Conservation (phyloP, 2,329 filamentous ascomycete species). For the Hypoxylon sp. region DNA sequence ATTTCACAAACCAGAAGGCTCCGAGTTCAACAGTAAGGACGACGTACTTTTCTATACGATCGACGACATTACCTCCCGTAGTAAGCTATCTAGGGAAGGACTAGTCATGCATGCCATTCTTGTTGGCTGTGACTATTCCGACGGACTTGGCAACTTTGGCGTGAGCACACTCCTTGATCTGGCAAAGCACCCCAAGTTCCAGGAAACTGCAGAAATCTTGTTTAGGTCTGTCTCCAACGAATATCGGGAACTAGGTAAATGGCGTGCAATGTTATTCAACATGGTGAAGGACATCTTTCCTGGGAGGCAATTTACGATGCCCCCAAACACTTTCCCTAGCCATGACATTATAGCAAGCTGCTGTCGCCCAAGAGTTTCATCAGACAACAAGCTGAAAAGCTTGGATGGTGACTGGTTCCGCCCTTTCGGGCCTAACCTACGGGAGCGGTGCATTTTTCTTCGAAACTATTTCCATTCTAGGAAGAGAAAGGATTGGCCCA, state of each 20-base stretch:
- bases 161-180: constrained; percentile 27
- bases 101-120: constrained; percentile 40
- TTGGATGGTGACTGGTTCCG: constrained; percentile 34
- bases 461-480: constrained; percentile 35
- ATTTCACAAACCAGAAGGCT: constrained; percentile 33
- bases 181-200: constrained; percentile 31
- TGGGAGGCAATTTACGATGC: constrained; percentile 18
- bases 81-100: constrained; percentile 28
- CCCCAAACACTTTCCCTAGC: constrained; percentile 28
- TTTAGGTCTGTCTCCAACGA: constrained; percentile 18
- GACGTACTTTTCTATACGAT: constrained; percentile 23
- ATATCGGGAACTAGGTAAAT: constrained; percentile 29
- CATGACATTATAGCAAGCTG: constrained; percentile 17
- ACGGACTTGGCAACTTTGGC: constrained; percentile 35
- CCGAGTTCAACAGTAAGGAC: constrained; percentile 28
- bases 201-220: constrained; percentile 30
- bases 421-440: constrained; percentile 32
- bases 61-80: constrained; percentile 23
- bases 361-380: constrained; percentile 25
- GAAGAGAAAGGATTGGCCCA: constrained; percentile 33
- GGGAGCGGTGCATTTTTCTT: constrained; percentile 32
- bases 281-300: constrained; percentile 29
- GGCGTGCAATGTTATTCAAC: constrained; percentile 31
- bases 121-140: constrained; percentile 39
- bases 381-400: constrained; percentile 29